Evolutionary conservation across 2,329 filamentous ascomycete genomes (phyloP).

Genomic region (Penicillium paneum): DNA sequence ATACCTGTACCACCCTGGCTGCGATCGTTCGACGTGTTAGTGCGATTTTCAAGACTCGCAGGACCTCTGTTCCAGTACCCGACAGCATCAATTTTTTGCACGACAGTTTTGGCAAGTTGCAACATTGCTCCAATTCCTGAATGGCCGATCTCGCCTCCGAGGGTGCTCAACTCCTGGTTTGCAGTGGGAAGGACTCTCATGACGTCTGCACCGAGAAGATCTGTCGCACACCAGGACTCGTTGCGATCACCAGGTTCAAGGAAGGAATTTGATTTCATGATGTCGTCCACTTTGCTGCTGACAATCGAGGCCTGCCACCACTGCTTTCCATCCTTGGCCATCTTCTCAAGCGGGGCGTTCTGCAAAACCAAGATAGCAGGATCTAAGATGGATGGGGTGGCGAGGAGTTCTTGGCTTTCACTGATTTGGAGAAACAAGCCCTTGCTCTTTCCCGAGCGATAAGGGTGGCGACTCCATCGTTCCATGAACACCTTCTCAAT

Average conservation of each 20-base stretch:
- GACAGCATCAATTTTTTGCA: conserved; percentile 39
- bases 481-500: conserved; percentile 38
- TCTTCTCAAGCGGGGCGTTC: conserved; percentile 23
- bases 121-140: conserved; percentile 12
- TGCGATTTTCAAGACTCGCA: not conserved
- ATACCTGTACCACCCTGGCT: not conserved
- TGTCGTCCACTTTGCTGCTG: conserved; percentile 34
- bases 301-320: conserved; percentile 43
- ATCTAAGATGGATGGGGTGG: conserved; percentile 20
- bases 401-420: conserved; percentile 39
- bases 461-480: conserved; percentile 33
- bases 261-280: conserved; percentile 31
- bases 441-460: conserved; percentile 18
- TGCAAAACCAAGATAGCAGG: conserved; percentile 28
- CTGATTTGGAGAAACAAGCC: conserved; percentile 36
- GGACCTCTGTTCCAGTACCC: conserved; percentile 30
- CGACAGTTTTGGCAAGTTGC: conserved; percentile 30
- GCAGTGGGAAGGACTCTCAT: not conserved
- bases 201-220: conserved; percentile 23
- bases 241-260: conserved; percentile 37
- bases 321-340: conserved; percentile 32
- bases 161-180: not conserved
- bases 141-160: conserved; percentile 1
- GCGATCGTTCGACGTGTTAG: not conserved
- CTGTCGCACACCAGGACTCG: conserved; percentile 30